These are phyloP conservation scores for Barnettozyma siamensis DNA, from an alignment of 805 yeast genomes.

Conservation along the genomic window DNA sequence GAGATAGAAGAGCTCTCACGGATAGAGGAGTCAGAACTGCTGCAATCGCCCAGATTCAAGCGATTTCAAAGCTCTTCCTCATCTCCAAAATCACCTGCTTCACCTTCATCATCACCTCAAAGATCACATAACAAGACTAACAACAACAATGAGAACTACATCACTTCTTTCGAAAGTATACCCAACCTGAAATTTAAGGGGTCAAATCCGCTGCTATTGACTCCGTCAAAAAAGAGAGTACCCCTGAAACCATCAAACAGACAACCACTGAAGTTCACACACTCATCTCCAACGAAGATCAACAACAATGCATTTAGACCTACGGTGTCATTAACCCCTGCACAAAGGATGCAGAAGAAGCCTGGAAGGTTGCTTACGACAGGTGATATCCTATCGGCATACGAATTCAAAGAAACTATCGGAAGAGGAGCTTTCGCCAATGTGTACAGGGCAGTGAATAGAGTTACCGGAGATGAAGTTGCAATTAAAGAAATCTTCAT, in stretches of 20 bases:
- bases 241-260: conserved; percentile 15
- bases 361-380: conserved; percentile 27
- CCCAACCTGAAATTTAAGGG: conserved; percentile 19
- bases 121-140: conserved; percentile 2
- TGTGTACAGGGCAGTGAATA: conserved; percentile 72
- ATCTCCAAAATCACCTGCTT: conserved; percentile 14
- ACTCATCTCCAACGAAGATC: conserved; percentile 1
- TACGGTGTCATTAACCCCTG: conserved; percentile 37
- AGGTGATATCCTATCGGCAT: conserved; percentile 31
- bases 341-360: conserved; percentile 42
- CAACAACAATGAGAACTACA: conserved; percentile 11
- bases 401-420: conserved; percentile 52
- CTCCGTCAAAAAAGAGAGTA: conserved; percentile 19
- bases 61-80: conserved; percentile 20
- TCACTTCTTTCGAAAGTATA: conserved; percentile 13
- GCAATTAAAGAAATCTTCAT: conserved; percentile 78
- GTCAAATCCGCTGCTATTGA: conserved; percentile 13
- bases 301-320: background rate
- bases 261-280: conserved; percentile 3
- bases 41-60: conserved; percentile 23
- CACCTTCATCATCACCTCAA: conserved; percentile 14
- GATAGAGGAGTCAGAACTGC: conserved; percentile 23
- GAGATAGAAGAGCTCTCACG: conserved; percentile 20
- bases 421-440: conserved; percentile 93
- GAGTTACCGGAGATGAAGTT: conserved; percentile 57